Percentiles rank a stretch among this genome's conserved stretches.
Evolutionary conservation across 345 rosid species (phyloP).

Genomic region (Trapa bicornis): DNA sequence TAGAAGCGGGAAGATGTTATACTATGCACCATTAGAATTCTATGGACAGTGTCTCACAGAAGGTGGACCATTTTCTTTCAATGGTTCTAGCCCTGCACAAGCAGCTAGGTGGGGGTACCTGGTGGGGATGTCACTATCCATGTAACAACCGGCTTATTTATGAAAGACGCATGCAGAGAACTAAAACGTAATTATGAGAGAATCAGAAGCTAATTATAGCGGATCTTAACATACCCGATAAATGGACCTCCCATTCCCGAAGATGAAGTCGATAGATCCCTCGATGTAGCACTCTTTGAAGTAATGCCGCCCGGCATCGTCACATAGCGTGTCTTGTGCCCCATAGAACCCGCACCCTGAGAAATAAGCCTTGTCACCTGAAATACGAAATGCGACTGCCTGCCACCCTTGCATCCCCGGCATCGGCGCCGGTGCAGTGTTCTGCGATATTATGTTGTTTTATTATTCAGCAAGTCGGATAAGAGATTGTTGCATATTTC

Average conservation of each 20-base stretch:
- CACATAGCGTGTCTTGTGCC: conserved; percentile 87
- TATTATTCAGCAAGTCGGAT: background rate
- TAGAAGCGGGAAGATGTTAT: background rate
- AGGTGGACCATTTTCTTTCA: no score
- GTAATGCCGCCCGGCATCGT: conserved; percentile 90
- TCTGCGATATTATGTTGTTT: conserved; percentile 18
- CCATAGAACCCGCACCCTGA: conserved; percentile 86
- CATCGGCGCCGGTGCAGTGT: conserved; percentile 90
- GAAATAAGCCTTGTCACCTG: conserved; percentile 89
- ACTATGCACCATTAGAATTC: background rate
- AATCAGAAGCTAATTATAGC: background rate
- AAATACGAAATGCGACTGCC: conserved; percentile 82
- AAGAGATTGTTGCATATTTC: background rate
- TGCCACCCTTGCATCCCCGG: conserved; percentile 96
- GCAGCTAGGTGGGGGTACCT: no score
- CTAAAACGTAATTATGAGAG: no score
- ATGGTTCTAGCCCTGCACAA: no score
- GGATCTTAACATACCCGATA: conserved; percentile 40
- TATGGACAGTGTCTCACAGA: background rate
- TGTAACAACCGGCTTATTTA: background rate
- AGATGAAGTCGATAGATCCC: conserved; percentile 90
- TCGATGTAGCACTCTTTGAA: conserved; percentile 87
- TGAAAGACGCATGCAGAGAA: background rate
- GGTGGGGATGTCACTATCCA: background rate
- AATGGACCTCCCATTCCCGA: conserved; percentile 92